Conservation (phyloP, 305 asterid species). For the Fraxinus xanthoxyloides region DNA sequence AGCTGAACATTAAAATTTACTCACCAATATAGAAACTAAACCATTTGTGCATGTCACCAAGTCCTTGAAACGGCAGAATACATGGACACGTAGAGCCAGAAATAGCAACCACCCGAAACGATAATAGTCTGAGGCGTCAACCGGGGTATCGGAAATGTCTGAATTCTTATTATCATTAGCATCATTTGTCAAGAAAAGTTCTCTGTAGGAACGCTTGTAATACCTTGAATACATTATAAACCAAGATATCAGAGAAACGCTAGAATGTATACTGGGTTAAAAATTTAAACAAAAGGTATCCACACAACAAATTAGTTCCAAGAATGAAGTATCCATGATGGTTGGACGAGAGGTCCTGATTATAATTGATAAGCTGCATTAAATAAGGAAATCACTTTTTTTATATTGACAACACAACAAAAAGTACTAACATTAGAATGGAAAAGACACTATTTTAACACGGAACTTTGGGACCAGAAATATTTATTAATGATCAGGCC, state of each 20-base stretch:
- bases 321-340: background rate
- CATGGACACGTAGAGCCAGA: slow-evolving; percentile 79
- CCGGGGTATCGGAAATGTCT: slow-evolving; percentile 30
- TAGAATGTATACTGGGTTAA: background rate
- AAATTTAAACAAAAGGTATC: background rate
- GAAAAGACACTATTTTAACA: background rate
- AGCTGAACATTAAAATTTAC: slow-evolving; percentile 36
- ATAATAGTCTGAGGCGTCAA: slow-evolving; percentile 49
- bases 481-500: background rate
- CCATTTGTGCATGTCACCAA: slow-evolving; percentile 90
- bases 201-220: slow-evolving; percentile 72
- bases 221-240: slow-evolving; percentile 46
- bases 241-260: background rate
- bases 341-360: background rate
- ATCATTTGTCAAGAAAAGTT: slow-evolving; percentile 55
- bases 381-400: background rate
- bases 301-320: background rate
- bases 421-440: background rate
- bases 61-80: slow-evolving; percentile 73
- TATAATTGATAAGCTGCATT: background rate
- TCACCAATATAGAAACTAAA: slow-evolving; percentile 78
- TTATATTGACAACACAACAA: background rate
- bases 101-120: slow-evolving; percentile 97
- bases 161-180: slow-evolving; percentile 42
- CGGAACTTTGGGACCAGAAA: background rate